phyloP scores from a whole-genome alignment of 2,329 filamentous ascomycete genomes.

The Zymoseptoria brevis region DNA sequence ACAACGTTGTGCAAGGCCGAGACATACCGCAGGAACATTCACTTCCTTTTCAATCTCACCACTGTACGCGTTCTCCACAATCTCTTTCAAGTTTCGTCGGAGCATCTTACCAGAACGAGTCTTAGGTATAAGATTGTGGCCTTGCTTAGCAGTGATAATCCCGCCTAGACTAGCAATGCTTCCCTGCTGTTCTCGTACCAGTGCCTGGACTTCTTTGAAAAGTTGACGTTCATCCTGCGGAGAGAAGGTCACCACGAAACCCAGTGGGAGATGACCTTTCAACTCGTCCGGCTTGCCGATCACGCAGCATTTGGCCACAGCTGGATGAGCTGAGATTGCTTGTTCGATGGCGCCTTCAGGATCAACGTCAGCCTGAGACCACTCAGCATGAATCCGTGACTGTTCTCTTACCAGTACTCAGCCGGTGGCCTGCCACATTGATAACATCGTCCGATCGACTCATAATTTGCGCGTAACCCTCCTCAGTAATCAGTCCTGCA shows the following conservation, averaged over 20 bases:
- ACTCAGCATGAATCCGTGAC: not conserved
- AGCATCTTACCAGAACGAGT: constrained; percentile 89
- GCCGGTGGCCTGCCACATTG: constrained; percentile 49
- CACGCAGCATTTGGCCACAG: constrained; percentile 75
- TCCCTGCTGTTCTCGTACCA: constrained; percentile 73
- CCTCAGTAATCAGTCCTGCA: constrained; percentile 73
- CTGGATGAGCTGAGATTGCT: constrained; percentile 72
- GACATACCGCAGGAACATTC: constrained; percentile 54
- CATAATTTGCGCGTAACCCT: constrained; percentile 43
- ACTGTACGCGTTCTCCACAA: constrained; percentile 75
- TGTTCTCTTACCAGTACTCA: constrained; percentile 44
- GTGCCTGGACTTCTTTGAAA: constrained; percentile 58
- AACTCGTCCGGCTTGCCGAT: constrained; percentile 76
- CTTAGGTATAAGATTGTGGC: constrained; percentile 63
- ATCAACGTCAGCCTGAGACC: not conserved
- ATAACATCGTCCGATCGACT: constrained; percentile 1
- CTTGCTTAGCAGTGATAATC: constrained; percentile 75
- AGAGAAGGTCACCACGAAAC: constrained; percentile 63
- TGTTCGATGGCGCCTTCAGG: constrained; percentile 82
- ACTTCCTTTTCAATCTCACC: constrained; percentile 66
- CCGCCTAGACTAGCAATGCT: constrained; percentile 79
- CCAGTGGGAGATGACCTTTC: constrained; percentile 88
- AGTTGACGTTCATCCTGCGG: constrained; percentile 37
- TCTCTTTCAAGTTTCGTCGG: constrained; percentile 68
- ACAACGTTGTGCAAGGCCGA: not conserved